Conservation (phyloP, 306 rosid genomes). For the Geum urbanum region DNA sequence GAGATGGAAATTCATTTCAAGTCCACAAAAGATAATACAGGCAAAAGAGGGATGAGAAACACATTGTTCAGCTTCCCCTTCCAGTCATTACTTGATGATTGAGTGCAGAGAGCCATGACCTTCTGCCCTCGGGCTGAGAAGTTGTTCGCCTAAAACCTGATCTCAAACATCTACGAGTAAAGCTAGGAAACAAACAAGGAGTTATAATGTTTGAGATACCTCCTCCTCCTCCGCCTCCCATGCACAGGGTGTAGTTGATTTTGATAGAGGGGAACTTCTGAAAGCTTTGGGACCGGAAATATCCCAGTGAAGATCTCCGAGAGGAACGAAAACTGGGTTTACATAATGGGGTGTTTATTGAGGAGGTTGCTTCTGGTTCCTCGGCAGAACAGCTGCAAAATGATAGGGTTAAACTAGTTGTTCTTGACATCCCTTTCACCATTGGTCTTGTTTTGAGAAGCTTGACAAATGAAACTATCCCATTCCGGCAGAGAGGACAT, state of each 20-base stretch:
- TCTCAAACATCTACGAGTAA: slow-evolving; percentile 38
- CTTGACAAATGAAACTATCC: slow-evolving; percentile 73
- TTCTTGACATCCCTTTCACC: slow-evolving; percentile 41
- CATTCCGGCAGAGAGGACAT: slow-evolving; percentile 87
- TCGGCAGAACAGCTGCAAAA: slow-evolving; percentile 66
- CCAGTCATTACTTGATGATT: slow-evolving; percentile 62
- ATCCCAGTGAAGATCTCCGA: slow-evolving; percentile 31
- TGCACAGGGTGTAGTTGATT: slow-evolving; percentile 50
- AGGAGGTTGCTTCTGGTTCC: slow-evolving; percentile 36
- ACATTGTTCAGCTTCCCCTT: slow-evolving; percentile 43
- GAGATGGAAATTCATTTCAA: not conserved
- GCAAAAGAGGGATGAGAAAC: not conserved
- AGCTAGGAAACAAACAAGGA: slow-evolving; percentile 53
- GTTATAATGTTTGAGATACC: slow-evolving; percentile 37
- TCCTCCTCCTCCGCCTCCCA: slow-evolving; percentile 26
- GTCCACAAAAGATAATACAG: not conserved
- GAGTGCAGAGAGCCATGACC: slow-evolving; percentile 76
- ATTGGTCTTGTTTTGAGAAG: slow-evolving; percentile 48
- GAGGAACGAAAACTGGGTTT: slow-evolving; percentile 38
- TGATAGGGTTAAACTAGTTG: slow-evolving; percentile 53
- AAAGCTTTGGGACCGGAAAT: slow-evolving; percentile 63
- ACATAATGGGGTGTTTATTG: slow-evolving; percentile 62
- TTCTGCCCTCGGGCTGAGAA: slow-evolving; percentile 49
- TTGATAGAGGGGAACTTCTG: slow-evolving; percentile 57
- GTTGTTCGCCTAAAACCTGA: slow-evolving; percentile 49